A percentile compares a stretch with the other conserved stretches of the same genome.
phyloP scores from a whole-genome alignment of 2,329 filamentous ascomycete genomes.

The Didymella pomorum region DNA sequence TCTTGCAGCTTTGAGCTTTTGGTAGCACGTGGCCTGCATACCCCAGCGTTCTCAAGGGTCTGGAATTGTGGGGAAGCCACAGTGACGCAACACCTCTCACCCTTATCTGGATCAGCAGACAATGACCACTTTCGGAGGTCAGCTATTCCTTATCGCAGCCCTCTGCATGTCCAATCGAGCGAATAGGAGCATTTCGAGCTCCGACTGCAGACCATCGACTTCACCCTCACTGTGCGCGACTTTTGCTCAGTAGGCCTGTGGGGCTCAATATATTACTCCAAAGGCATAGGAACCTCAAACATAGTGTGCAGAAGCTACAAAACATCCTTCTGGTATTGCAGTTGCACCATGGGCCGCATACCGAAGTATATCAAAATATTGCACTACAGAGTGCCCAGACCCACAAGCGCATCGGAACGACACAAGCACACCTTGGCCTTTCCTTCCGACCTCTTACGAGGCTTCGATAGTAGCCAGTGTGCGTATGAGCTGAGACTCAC shows the following conservation, averaged over 20 bases:
- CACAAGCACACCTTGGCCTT: slow-evolving; percentile 35
- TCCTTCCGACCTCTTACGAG: slow-evolving; percentile 31
- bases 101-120: slow-evolving; percentile 49
- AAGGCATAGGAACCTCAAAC: neutral
- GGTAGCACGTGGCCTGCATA: slow-evolving; percentile 29
- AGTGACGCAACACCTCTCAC: slow-evolving; percentile 31
- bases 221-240: neutral
- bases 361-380: neutral
- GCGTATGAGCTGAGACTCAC: neutral
- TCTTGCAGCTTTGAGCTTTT: slow-evolving; percentile 14
- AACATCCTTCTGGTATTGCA: neutral
- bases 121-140: slow-evolving; percentile 27
- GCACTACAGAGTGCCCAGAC: slow-evolving; percentile 2
- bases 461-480: slow-evolving; percentile 12
- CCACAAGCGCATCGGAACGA: slow-evolving; percentile 9
- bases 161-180: slow-evolving; percentile 26
- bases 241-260: neutral
- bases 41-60: slow-evolving; percentile 31
- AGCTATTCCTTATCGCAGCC: slow-evolving; percentile 34
- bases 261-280: neutral
- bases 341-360: neutral
- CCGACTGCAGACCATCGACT: slow-evolving; percentile 4
- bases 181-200: slow-evolving; percentile 20
- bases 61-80: slow-evolving; percentile 21
- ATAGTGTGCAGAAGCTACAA: neutral